Percentiles rank a stretch among this genome's conserved stretches.
These are phyloP conservation scores for Yamadazyma sp. DNA, from an alignment of 1,139 yeast genomes.

Conservation along the genomic window DNA sequence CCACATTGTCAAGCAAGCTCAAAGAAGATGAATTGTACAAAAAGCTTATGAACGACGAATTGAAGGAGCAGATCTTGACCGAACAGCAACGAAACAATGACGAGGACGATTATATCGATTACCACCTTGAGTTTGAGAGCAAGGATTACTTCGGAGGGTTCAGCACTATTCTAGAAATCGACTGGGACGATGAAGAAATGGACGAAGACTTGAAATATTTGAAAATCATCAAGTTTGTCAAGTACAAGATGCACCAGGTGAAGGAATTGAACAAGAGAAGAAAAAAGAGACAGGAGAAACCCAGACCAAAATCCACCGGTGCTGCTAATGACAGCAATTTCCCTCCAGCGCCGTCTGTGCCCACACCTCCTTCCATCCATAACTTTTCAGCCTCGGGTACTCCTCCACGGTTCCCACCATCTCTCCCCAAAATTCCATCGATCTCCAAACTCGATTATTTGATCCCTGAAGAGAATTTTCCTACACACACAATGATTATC, in stretches of 20 bases:
- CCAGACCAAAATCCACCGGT: not conserved
- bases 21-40: slow-evolving; percentile 41
- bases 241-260: slow-evolving; percentile 31
- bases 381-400: slow-evolving; percentile 8
- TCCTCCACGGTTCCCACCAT: slow-evolving; percentile 9
- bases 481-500: slow-evolving; percentile 17
- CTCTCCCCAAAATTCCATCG: slow-evolving; percentile 26
- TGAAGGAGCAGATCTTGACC: slow-evolving; percentile 38
- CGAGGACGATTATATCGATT: slow-evolving; percentile 26
- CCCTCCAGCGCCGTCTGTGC: not conserved
- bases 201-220: slow-evolving; percentile 50
- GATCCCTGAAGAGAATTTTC: slow-evolving; percentile 27
- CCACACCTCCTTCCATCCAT: slow-evolving; percentile 9
- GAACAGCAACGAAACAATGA: slow-evolving; percentile 34
- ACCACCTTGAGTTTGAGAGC: slow-evolving; percentile 15
- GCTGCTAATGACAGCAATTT: not conserved
- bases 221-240: slow-evolving; percentile 43
- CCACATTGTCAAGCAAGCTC: slow-evolving; percentile 12
- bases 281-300: slow-evolving; percentile 1
- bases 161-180: slow-evolving; percentile 27
- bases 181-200: slow-evolving; percentile 53
- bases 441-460: slow-evolving; percentile 30
- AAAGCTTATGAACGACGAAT: slow-evolving; percentile 41
- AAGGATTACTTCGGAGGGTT: slow-evolving; percentile 13
- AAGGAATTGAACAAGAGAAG: slow-evolving; percentile 12